A percentile compares a stretch with the other conserved stretches of the same genome.
Evolutionary conservation across 2,329 filamentous ascomycete genomes (phyloP).

Genomic region (Aspergillus brunneoviolaceus): DNA sequence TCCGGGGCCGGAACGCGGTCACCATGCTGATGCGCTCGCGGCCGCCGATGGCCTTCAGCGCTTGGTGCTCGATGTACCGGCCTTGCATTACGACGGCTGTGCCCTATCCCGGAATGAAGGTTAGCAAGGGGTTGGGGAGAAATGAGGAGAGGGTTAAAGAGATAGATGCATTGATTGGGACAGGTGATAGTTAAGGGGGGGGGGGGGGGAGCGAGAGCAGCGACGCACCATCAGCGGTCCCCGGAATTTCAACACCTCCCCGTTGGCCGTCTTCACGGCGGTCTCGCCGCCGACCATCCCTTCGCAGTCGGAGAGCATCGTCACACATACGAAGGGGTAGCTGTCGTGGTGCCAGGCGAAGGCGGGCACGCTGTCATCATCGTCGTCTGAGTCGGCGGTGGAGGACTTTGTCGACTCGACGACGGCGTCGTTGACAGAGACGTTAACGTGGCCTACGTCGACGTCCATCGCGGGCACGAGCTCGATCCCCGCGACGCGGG

Average conservation of each 20-base stretch:
- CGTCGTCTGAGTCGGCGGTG: background rate
- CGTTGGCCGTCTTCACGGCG: slow-evolving; percentile 43
- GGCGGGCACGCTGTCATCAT: slow-evolving; percentile 53
- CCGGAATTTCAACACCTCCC: slow-evolving; percentile 28
- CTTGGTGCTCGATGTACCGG: slow-evolving; percentile 64
- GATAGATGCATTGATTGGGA: too few relatives aligned
- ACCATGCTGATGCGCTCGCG: slow-evolving; percentile 63
- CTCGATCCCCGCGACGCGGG: slow-evolving; percentile 59
- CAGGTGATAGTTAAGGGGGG: too few relatives aligned
- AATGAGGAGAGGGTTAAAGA: too few relatives aligned
- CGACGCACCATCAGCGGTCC: slow-evolving; percentile 47
- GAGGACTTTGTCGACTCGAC: background rate
- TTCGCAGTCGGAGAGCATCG: slow-evolving; percentile 63
- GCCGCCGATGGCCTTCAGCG: slow-evolving; percentile 55
- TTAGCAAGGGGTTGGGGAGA: too few relatives aligned
- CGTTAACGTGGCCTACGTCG: background rate
- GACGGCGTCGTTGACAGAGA: background rate
- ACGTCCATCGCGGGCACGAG: slow-evolving; percentile 57
- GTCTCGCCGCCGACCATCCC: slow-evolving; percentile 66
- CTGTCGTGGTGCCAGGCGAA: slow-evolving; percentile 64
- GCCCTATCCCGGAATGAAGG: slow-evolving; percentile 14
- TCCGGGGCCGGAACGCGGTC: slow-evolving; percentile 60
- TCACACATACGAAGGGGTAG: slow-evolving; percentile 61
- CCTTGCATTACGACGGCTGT: slow-evolving; percentile 61
- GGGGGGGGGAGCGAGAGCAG: too few relatives aligned